phyloP scores from a whole-genome alignment of 1,284 basidiomycete genomes.

The Porphyrellus sp. region DNA sequence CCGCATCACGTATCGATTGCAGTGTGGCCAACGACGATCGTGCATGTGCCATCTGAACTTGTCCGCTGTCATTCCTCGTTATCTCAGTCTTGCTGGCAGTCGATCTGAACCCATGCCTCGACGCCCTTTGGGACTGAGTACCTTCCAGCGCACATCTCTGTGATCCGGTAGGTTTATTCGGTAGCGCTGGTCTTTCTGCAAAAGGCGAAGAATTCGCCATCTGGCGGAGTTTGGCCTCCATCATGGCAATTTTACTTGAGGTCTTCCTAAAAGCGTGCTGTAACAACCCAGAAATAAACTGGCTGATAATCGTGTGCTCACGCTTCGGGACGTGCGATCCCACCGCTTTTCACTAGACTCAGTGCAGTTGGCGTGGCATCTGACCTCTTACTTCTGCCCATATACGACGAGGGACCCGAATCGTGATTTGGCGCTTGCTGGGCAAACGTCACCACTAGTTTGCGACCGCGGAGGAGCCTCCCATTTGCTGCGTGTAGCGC shows the following conservation, averaged over 20 bases:
- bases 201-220: slow-evolving; percentile 50
- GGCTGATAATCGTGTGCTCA: slow-evolving; percentile 38
- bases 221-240: slow-evolving; percentile 90
- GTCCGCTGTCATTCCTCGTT: slow-evolving; percentile 4
- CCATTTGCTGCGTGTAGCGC: slow-evolving; percentile 78
- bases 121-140: slow-evolving; percentile 1
- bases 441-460: slow-evolving; percentile 85
- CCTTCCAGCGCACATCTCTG: not conserved
- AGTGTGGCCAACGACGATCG: not conserved
- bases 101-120: not conserved
- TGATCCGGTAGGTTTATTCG: slow-evolving; percentile 22
- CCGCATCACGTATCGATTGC: slow-evolving; percentile 8
- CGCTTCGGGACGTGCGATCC: slow-evolving; percentile 57
- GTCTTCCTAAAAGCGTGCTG: slow-evolving; percentile 49
- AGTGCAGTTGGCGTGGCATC: slow-evolving; percentile 74
- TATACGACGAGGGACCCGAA: slow-evolving; percentile 30
- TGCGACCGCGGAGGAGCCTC: slow-evolving; percentile 81
- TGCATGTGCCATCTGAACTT: not conserved
- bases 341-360: slow-evolving; percentile 77
- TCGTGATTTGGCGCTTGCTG: slow-evolving; percentile 68
- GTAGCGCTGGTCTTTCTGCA: slow-evolving; percentile 22
- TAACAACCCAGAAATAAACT: slow-evolving; percentile 8
- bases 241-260: slow-evolving; percentile 85
- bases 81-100: not conserved
- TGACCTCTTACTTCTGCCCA: slow-evolving; percentile 27